Conservation (phyloP, 1,139 yeast species). For the Candida sp. region DNA sequence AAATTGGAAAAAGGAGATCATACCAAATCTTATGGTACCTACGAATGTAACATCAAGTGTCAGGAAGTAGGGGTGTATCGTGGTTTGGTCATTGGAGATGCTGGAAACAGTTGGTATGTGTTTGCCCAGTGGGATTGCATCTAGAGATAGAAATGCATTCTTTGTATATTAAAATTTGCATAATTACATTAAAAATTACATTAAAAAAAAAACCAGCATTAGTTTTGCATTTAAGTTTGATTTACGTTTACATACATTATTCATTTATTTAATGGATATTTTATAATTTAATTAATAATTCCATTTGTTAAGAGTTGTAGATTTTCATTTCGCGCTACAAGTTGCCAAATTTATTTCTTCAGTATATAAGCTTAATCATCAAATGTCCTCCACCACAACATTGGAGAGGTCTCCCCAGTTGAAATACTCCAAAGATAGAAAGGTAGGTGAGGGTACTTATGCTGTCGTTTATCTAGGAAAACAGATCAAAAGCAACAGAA, state of each 20-base stretch:
- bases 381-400: constrained; percentile 3
- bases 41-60: constrained; percentile 57
- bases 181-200: not conserved
- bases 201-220: not conserved
- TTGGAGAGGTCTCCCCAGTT: not conserved
- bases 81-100: constrained; percentile 76
- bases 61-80: constrained; percentile 80
- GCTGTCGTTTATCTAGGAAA: constrained; percentile 93
- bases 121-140: constrained; percentile 87
- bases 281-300: not conserved
- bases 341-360: not conserved
- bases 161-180: not conserved
- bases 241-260: not conserved
- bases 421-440: constrained; percentile 56
- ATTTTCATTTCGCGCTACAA: not conserved
- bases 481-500: constrained; percentile 52
- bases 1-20: constrained; percentile 52
- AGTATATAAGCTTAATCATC: not conserved
- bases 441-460: constrained; percentile 99
- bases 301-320: not conserved
- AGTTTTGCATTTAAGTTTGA: not conserved
- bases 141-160: not conserved
- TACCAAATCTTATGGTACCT: constrained; percentile 47
- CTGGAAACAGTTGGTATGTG: constrained; percentile 82
- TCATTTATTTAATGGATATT: not conserved